Conservation (phyloP, 75 land plant species). For the Cryptomeria japonica region DNA sequence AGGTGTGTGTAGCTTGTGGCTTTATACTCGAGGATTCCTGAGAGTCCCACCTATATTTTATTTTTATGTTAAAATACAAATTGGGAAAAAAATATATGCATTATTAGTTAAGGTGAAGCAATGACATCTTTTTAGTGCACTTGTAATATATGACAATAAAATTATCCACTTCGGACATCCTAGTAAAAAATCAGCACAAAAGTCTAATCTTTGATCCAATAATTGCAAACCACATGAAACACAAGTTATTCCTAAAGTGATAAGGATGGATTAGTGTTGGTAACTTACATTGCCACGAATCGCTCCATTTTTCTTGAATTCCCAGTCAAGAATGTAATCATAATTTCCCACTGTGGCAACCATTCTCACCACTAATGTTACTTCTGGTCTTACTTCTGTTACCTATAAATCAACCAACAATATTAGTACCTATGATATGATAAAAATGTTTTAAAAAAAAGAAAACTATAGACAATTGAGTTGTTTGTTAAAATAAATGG, state of each 20-base stretch:
- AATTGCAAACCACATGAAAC: background rate
- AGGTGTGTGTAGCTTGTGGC: slow-evolving; percentile 24
- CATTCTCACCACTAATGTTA: slow-evolving; percentile 59
- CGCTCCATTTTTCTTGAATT: slow-evolving; percentile 41
- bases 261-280: background rate
- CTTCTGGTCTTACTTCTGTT: slow-evolving; percentile 35
- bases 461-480: no score
- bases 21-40: slow-evolving; percentile 47
- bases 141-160: background rate
- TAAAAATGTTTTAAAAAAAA: no score
- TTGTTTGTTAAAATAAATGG: no score
- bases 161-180: background rate
- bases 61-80: background rate
- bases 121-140: background rate
- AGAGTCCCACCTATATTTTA: slow-evolving; percentile 43
- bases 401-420: slow-evolving; percentile 17
- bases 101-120: background rate
- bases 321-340: slow-evolving; percentile 64
- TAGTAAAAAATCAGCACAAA: background rate
- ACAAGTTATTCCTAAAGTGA: background rate
- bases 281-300: slow-evolving; percentile 29
- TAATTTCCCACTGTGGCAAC: slow-evolving; percentile 47
- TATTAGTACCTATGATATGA: no score
- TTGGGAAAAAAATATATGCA: background rate
- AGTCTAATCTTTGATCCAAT: no score